Evolutionary conservation across 1,284 basidiomycete genomes (phyloP).

Genomic region (Hemileia vastatrix): DNA sequence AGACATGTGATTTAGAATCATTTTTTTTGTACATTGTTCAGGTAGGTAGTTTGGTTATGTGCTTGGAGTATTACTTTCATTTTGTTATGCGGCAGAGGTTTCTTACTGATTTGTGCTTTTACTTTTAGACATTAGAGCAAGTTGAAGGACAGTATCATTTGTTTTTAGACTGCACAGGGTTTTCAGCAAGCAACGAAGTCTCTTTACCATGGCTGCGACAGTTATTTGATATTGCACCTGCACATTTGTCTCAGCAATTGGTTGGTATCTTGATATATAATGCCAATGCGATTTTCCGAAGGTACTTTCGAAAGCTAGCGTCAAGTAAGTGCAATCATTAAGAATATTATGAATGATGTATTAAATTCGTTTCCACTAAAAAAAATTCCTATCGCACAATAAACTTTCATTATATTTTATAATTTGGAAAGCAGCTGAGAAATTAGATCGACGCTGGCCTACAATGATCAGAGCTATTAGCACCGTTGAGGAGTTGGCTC

Average conservation of each 20-base stretch:
- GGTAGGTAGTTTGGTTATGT: not conserved
- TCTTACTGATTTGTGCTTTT: constrained; percentile 1
- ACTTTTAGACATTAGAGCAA: constrained; percentile 47
- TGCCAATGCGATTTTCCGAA: constrained; percentile 20
- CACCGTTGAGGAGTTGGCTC: constrained; percentile 22
- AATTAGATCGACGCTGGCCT: constrained; percentile 11
- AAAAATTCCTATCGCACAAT: too few relatives aligned
- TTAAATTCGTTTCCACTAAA: too few relatives aligned
- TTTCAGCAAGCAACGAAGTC: constrained; percentile 11
- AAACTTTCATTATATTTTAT: too few relatives aligned
- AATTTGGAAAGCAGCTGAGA: constrained; percentile 9
- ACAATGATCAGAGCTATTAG: constrained; percentile 11
- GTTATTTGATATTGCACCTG: constrained; percentile 18
- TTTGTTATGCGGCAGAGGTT: too few relatives aligned
- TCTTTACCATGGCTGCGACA: constrained; percentile 22
- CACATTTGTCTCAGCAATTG: constrained; percentile 8
- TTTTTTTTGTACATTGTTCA: constrained; percentile 20
- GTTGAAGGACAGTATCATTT: constrained; percentile 37
- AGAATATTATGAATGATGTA: too few relatives aligned
- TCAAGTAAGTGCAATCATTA: too few relatives aligned
- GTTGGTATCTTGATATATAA: constrained; percentile 19
- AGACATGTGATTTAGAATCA: constrained; percentile 22
- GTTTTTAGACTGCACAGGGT: constrained; percentile 28
- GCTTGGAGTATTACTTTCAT: not conserved
- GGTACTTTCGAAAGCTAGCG: constrained; percentile 25